These are phyloP conservation scores for Eutrema heterophyllum DNA, from an alignment of 345 rosid species.

Conservation along the genomic window DNA sequence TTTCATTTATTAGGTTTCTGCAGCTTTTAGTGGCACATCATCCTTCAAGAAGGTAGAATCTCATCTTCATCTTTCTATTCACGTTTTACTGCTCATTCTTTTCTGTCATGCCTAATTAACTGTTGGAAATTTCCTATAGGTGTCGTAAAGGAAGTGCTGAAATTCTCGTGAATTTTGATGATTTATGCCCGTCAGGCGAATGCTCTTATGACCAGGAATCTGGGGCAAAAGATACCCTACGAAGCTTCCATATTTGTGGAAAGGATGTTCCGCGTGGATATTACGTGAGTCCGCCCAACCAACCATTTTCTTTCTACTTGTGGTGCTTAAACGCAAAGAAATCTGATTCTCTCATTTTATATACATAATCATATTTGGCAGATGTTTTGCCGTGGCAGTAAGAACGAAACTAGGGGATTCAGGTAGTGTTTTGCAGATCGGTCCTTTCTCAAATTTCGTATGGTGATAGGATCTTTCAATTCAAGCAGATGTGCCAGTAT, in stretches of 20 bases:
- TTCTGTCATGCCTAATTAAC: background rate
- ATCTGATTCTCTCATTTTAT: constrained; percentile 8
- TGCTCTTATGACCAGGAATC: constrained; percentile 36
- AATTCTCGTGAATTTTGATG: constrained; percentile 77
- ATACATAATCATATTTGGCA: constrained; percentile 36
- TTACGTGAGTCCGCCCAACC: constrained; percentile 46
- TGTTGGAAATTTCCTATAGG: constrained; percentile 43
- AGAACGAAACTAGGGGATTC: constrained; percentile 89
- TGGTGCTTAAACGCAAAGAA: background rate
- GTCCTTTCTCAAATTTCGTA: background rate
- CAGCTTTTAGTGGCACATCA: constrained; percentile 92
- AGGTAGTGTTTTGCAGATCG: constrained; percentile 46
- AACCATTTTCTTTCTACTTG: background rate
- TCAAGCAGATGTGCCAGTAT: background rate
- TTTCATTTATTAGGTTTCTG: constrained; percentile 70
- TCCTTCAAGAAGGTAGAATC: constrained; percentile 78
- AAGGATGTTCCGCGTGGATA: constrained; percentile 97
- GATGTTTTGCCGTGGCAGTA: constrained; percentile 98
- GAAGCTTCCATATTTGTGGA: constrained; percentile 70
- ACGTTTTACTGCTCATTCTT: constrained; percentile 10
- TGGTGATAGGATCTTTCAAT: background rate
- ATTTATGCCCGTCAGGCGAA: constrained; percentile 52
- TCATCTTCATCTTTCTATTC: background rate
- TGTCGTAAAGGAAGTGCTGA: constrained; percentile 96
- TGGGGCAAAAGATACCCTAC: constrained; percentile 37